Percentiles rank a stretch among this genome's conserved stretches.
phyloP scores from a whole-genome alignment of 176 grass and related monocot species.

The Thinopyrum elongatum region DNA sequence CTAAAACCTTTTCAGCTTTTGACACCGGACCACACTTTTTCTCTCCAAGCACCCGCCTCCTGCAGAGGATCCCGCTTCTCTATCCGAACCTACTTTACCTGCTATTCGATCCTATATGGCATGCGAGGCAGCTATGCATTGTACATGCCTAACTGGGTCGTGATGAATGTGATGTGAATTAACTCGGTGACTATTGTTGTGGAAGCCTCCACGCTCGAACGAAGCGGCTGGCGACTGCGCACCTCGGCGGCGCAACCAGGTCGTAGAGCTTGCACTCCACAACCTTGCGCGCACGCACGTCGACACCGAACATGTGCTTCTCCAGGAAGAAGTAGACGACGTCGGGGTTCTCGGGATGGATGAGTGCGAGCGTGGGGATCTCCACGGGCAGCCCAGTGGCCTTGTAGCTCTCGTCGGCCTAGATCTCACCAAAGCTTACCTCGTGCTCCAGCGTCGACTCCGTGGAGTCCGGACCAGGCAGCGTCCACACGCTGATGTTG shows the following conservation, averaged over 20 bases:
- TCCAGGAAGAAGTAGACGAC: slow-evolving; percentile 22
- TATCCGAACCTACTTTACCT: no score
- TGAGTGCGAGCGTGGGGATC: not conserved
- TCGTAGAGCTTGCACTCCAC: not conserved
- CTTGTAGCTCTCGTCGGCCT: slow-evolving; percentile 20
- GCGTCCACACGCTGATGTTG: slow-evolving; percentile 2
- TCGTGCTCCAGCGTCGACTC: slow-evolving; percentile 10
- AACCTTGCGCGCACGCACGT: slow-evolving; percentile 7
- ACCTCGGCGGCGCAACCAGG: not conserved
- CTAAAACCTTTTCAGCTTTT: no score
- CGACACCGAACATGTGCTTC: slow-evolving; percentile 2
- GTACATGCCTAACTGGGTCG: not conserved
- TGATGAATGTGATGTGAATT: not conserved
- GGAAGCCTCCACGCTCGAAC: not conserved
- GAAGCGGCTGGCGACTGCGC: not conserved
- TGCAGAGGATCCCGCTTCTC: no score
- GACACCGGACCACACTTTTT: no score
- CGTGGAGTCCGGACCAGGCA: not conserved
- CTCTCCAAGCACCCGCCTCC: no score
- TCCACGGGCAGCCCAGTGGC: not conserved
- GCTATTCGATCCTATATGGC: no score
- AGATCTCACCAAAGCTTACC: not conserved
- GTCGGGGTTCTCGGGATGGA: slow-evolving; percentile 5
- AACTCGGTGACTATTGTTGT: not conserved
- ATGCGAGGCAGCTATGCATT: no score